Evolutionary conservation across 73 alveolate genomes (phyloP), one percentile per base, ranked within the genome.

Genomic region (Paramecium bursaria): DNA sequence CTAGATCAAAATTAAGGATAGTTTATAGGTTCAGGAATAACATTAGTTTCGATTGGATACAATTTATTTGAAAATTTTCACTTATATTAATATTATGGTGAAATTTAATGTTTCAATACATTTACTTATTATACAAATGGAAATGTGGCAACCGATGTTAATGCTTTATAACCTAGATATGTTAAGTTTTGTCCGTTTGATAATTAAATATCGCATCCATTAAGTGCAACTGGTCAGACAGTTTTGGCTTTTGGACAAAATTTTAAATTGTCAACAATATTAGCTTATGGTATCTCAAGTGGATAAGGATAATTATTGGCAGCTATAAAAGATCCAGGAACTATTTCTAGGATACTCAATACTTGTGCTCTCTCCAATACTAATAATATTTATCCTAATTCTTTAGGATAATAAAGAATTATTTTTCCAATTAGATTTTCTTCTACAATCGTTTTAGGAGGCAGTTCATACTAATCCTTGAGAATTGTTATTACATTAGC

Each of bases 171-270:
- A 39, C 49, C 11, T 57, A 57, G 29, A 11, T 57, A 57, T 13
- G 39, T 44, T n/a, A 57, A 33, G 14, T 57, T 57, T 30, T 57
- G 76, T 29, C 76, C 76, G 1, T 57, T 57, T 13, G 76, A 57
- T 29, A 26, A 9, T 26, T 11, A 26, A 13, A 57, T 57, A 3
- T 7, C 21, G 26, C 31, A 57, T 30, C 76, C 76, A n/a, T 13
- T 57, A 1, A 15, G 31, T 13, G 39, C 21, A 11, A 26, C 30
- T 10, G 39, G 21, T 57, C 22, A 14, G 6, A 44, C 39, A 1
- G 50, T 57, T 2, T 25, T 57, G 10, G 51, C 17, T 3, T 57
- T 29, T 29, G 50, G 50, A n/a, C 17, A 44, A 57, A 25, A 57
- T 30, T 25, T 22, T 1, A 23, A 57, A 57, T 25, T 57, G n/a